Percentiles rank a stretch among this genome's conserved stretches.
These are phyloP conservation scores for Rhodotorula sp. DNA, from an alignment of 1,284 basidiomycete genomes.

Conservation along the genomic window DNA sequence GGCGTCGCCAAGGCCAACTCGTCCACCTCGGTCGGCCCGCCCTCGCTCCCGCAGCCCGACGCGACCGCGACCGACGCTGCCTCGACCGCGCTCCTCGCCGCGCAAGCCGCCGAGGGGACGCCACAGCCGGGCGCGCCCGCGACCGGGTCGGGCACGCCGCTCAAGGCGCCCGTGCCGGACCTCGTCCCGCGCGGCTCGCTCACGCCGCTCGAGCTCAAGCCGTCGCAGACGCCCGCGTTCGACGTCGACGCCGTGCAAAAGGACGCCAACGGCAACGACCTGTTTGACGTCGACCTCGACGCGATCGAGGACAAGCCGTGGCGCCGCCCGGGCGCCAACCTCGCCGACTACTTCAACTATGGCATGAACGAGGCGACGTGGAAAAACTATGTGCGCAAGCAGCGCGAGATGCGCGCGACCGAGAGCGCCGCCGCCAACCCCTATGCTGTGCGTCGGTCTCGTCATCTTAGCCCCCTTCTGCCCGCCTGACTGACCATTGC, in stretches of 20 bases:
- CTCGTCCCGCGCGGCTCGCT: constrained; percentile 38
- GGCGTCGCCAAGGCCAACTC: constrained; percentile 13
- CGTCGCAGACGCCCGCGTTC: constrained; percentile 37
- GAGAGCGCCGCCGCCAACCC: constrained; percentile 58
- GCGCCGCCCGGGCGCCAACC: constrained; percentile 86
- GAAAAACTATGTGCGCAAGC: constrained; percentile 85
- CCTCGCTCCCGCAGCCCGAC: constrained; percentile 5
- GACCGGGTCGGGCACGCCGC: constrained; percentile 4
- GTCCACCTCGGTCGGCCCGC: constrained; percentile 12
- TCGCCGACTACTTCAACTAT: constrained; percentile 99
- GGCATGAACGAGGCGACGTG: constrained; percentile 97
- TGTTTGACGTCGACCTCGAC: constrained; percentile 83
- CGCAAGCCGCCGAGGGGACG: background rate
- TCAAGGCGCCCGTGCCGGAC: constrained; percentile 21
- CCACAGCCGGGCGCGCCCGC: constrained; percentile 12
- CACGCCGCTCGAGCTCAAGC: constrained; percentile 20
- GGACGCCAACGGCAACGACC: constrained; percentile 37
- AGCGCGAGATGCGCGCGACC: constrained; percentile 75
- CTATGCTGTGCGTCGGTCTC: constrained; percentile 47
- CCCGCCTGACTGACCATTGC: no score
- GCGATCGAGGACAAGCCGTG: constrained; percentile 80
- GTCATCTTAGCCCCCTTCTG: background rate
- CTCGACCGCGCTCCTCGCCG: constrained; percentile 9
- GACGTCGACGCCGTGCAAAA: constrained; percentile 40
- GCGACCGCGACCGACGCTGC: constrained; percentile 16